A percentile compares a stretch with the other conserved stretches of the same genome.
These are phyloP conservation scores for Ananas comosus DNA, from an alignment of 176 grass and related monocot species.

Conservation along the genomic window DNA sequence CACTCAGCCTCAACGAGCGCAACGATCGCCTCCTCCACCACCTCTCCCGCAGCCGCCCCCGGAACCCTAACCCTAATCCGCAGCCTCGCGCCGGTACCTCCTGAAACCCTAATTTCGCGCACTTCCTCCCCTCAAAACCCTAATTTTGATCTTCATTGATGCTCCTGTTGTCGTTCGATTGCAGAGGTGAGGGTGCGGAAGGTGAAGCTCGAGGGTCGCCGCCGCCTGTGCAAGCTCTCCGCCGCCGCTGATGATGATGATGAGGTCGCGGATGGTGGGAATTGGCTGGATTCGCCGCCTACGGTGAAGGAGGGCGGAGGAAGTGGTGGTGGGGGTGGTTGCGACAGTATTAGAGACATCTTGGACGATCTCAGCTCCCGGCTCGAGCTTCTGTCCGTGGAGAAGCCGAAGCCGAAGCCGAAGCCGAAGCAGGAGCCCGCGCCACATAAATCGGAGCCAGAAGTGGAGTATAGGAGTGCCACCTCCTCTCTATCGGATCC, in stretches of 20 bases:
- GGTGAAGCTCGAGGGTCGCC: conserved; percentile 61
- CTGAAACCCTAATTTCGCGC: background rate
- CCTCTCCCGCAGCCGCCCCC: conserved; percentile 31
- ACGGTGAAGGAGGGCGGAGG: background rate
- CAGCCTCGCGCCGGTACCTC: conserved; percentile 6
- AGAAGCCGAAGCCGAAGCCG: conserved; percentile 24
- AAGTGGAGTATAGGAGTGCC: conserved; percentile 14
- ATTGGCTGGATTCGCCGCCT: conserved; percentile 14
- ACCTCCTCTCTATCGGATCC: conserved; percentile 21
- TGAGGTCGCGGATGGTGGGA: background rate
- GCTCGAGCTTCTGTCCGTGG: conserved; percentile 55
- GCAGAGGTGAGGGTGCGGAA: conserved; percentile 26
- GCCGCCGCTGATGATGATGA: background rate
- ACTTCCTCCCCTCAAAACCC: too few species aligned
- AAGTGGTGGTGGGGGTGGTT: background rate
- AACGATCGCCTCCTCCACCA: conserved; percentile 33
- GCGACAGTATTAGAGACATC: conserved; percentile 61
- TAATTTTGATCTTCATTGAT: background rate
- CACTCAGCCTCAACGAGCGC: conserved; percentile 76
- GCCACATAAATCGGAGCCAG: background rate
- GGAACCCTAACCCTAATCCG: conserved; percentile 23
- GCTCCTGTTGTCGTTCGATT: conserved; percentile 3
- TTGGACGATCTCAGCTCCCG: conserved; percentile 64
- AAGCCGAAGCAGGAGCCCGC: background rate
- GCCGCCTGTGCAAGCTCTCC: conserved; percentile 61